phyloP scores from a whole-genome alignment of 306 rosid genomes.

The Lathyrus tuberosus region DNA sequence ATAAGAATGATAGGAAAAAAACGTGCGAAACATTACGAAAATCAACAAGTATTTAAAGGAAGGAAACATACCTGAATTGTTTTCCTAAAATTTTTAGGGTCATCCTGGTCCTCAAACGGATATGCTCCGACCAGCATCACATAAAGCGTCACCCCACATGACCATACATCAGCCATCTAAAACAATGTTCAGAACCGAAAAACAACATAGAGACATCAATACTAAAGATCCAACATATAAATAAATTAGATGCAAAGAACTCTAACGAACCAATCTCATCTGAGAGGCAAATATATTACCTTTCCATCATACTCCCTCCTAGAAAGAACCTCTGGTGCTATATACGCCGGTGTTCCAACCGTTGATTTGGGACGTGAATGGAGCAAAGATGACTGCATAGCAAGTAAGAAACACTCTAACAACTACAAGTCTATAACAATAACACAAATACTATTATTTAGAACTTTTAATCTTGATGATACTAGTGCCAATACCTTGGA shows the following conservation, averaged over 20 bases:
- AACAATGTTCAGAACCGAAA: conserved; percentile 28
- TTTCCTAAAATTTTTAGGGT: conserved; percentile 73
- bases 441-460: neutral
- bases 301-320: conserved; percentile 68
- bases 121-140: conserved; percentile 83
- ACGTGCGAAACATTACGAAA: conserved; percentile 12
- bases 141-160: conserved; percentile 83
- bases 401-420: conserved; percentile 17
- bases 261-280: neutral
- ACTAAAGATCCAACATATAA: conserved; percentile 3
- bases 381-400: conserved; percentile 62
- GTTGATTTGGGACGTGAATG: conserved; percentile 73
- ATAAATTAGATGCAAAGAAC: conserved; percentile 26
- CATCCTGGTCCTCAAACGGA: conserved; percentile 81
- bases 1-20: conserved; percentile 30
- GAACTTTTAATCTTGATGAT: conserved; percentile 25
- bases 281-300: conserved; percentile 40
- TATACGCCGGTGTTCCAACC: conserved; percentile 73
- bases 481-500: conserved; percentile 51
- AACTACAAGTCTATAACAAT: neutral
- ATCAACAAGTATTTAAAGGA: conserved; percentile 29
- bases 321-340: conserved; percentile 74
- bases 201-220: conserved; percentile 26
- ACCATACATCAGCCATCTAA: conserved; percentile 83
- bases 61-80: conserved; percentile 60